Evolutionary conservation across 1,284 basidiomycete genomes (phyloP).

Genomic region (Athelia psychrophila): DNA sequence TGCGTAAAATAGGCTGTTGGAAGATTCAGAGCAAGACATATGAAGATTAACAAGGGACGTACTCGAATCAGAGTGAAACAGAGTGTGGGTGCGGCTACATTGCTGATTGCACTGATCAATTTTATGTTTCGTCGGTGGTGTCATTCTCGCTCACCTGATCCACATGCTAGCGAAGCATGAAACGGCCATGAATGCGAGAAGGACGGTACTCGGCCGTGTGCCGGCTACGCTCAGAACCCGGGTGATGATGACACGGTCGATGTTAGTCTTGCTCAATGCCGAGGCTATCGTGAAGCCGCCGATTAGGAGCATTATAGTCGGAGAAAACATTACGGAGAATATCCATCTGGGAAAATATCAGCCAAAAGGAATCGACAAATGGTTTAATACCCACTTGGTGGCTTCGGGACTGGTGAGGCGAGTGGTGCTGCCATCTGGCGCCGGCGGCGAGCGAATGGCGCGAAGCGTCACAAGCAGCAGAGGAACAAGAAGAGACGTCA

Average conservation of each 20-base stretch:
- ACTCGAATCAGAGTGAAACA: conserved; percentile 97
- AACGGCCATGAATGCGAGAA: conserved; percentile 95
- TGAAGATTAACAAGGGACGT: conserved; percentile 22
- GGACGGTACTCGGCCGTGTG: conserved; percentile 80
- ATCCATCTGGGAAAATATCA: conserved; percentile 49
- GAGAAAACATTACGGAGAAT: conserved; percentile 81
- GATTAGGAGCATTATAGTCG: conserved; percentile 96
- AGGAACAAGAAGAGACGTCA: conserved; percentile 90
- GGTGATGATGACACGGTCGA: conserved; percentile 94
- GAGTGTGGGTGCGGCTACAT: conserved; percentile 96
- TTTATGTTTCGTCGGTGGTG: background rate
- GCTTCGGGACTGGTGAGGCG: conserved; percentile 70
- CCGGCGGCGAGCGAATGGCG: conserved; percentile 63
- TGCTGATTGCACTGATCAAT: conserved; percentile 44
- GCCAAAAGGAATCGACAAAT: background rate
- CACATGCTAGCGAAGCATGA: conserved; percentile 99
- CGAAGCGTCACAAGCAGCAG: conserved; percentile 85
- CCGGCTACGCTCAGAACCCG: conserved; percentile 90
- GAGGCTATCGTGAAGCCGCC: conserved; percentile 99
- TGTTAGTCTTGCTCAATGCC: conserved; percentile 95
- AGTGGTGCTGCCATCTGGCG: conserved; percentile 40
- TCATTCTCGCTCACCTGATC: conserved; percentile 72
- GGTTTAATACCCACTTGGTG: conserved; percentile 62
- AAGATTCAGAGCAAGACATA: conserved; percentile 1
- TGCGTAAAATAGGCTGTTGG: conserved; percentile 86